Evolutionary conservation across 352 stramenopile species (phyloP).

Genomic region (Phytopythium ostracodes): DNA sequence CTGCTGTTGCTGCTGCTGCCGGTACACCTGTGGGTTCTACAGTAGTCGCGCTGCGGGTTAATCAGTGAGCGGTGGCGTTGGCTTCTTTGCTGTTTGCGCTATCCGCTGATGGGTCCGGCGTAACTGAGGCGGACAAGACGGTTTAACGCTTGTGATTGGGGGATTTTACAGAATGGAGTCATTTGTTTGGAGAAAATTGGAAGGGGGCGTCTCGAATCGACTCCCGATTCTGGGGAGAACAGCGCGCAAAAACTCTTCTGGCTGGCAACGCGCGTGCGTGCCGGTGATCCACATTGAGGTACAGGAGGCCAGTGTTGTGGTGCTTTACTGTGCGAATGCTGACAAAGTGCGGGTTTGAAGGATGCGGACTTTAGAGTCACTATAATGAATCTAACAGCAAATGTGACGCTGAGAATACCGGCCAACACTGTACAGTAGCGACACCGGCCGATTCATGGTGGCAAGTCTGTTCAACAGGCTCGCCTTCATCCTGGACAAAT

Average conservation of each 20-base stretch:
- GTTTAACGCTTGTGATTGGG: neutral
- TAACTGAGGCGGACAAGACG: neutral
- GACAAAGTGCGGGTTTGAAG: neutral
- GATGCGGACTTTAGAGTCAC: neutral
- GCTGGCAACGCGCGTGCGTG: neutral
- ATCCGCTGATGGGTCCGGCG: no score
- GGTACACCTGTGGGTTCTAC: neutral
- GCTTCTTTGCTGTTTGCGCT: no score
- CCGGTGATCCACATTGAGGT: neutral
- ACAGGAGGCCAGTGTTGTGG: neutral
- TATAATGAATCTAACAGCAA: neutral
- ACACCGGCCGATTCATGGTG: no score
- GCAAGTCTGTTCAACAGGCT: no score
- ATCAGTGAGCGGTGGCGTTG: no score
- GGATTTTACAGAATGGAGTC: neutral
- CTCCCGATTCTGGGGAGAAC: no score
- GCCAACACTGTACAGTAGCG: neutral
- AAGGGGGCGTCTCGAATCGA: no score
- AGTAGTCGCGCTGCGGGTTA: neutral
- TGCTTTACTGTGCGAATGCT: neutral
- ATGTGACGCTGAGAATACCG: neutral
- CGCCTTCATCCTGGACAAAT: no score
- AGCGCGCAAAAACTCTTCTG: neutral
- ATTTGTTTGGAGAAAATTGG: neutral
- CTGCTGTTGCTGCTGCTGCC: neutral